phyloP scores from a whole-genome alignment of 768 basidiomycete genomes.

The Kwoniella europaea region DNA sequence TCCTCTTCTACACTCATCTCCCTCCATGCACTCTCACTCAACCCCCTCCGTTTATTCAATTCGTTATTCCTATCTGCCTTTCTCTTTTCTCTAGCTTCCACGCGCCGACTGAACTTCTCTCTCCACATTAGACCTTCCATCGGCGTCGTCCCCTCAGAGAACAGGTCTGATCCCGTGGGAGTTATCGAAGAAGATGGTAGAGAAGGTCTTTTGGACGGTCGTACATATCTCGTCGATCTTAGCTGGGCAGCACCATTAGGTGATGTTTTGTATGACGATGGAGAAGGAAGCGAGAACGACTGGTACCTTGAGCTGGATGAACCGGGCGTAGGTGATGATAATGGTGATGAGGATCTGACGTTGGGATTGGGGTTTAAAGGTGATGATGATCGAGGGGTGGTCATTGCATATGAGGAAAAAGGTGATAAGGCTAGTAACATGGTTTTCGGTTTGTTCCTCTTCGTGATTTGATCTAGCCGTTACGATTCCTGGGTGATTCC shows the following conservation, averaged over 20 bases:
- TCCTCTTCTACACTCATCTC: constrained; percentile 29
- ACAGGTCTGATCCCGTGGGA: constrained; percentile 16
- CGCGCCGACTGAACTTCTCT: constrained; percentile 37
- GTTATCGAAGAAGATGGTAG: constrained; percentile 1
- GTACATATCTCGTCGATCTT: constrained; percentile 4
- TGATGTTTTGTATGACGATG: background rate
- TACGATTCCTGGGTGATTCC: background rate
- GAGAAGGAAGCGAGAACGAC: constrained; percentile 13
- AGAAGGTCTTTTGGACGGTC: constrained; percentile 10
- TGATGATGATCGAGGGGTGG: constrained; percentile 31
- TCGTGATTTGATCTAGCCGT: background rate
- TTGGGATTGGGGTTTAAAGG: constrained; percentile 31
- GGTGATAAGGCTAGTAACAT: constrained; percentile 16
- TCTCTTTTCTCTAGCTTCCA: constrained; percentile 42
- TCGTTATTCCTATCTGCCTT: constrained; percentile 29
- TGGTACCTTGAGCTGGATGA: constrained; percentile 19
- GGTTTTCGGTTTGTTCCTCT: background rate
- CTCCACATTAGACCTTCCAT: constrained; percentile 43
- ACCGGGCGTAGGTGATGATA: constrained; percentile 30
- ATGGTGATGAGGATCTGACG: constrained; percentile 29
- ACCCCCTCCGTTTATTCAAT: constrained; percentile 31
- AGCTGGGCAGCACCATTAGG: background rate
- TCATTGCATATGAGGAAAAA: constrained; percentile 4
- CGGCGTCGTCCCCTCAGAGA: constrained; percentile 41
- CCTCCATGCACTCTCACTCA: background rate